Conservation (phyloP, 768 basidiomycete genomes). For the Lepiota brunneoincarnata region DNA sequence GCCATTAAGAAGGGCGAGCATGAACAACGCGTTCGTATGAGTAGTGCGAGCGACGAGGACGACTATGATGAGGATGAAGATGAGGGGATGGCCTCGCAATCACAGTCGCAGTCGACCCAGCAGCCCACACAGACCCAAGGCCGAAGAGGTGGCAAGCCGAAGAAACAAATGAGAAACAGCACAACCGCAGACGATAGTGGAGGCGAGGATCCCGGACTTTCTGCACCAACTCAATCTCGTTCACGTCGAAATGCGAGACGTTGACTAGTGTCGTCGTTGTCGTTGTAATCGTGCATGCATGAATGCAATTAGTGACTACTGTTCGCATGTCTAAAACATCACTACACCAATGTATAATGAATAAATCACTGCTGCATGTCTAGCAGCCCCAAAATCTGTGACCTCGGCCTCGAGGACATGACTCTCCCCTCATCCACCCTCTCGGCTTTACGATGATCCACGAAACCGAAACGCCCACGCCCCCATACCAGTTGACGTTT, state of each 20-base stretch:
- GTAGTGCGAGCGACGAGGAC: conserved; percentile 34
- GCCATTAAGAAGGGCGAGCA: conserved; percentile 66
- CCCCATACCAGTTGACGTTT: conserved; percentile 79
- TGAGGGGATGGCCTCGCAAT: conserved; percentile 29
- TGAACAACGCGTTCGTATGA: conserved; percentile 30
- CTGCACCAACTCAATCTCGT: conserved; percentile 22
- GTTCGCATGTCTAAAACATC: background rate
- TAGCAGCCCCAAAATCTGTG: conserved; percentile 4
- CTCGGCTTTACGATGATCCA: conserved; percentile 36
- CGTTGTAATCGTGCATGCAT: too few species aligned
- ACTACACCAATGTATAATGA: background rate
- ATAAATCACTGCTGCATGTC: background rate
- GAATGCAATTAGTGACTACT: background rate
- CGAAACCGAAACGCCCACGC: conserved; percentile 85
- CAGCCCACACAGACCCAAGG: conserved; percentile 4
- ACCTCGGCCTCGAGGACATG: conserved; percentile 8
- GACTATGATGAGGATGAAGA: conserved; percentile 39
- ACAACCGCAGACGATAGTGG: conserved; percentile 28
- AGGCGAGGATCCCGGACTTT: conserved; percentile 29
- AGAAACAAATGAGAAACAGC: conserved; percentile 30
- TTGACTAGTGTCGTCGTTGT: conserved; percentile 5
- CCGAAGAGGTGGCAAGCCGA: conserved; percentile 12
- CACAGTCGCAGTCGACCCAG: conserved; percentile 12
- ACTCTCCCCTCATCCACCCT: conserved; percentile 46
- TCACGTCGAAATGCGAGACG: conserved; percentile 25